Evolutionary conservation across 139 green algal species (phyloP).

Genomic region (Choricystis sp.): DNA sequence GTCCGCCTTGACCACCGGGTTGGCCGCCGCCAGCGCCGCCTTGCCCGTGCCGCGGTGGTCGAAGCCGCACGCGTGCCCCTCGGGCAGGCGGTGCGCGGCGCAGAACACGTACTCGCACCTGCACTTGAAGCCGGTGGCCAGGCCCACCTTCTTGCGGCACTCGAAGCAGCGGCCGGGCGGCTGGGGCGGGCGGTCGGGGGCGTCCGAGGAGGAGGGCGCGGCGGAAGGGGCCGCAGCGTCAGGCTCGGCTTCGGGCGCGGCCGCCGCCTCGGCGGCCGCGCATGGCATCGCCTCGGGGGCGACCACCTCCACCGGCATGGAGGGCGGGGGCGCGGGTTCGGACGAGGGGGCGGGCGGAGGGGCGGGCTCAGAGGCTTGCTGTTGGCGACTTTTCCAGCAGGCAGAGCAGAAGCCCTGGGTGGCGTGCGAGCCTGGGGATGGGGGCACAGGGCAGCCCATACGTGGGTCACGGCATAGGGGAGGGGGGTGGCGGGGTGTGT

Average conservation of each 20-base stretch:
- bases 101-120: conserved; percentile 65
- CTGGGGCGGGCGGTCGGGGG: not conserved
- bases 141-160: conserved; percentile 27
- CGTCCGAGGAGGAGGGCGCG: too few species aligned
- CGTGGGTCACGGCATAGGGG: too few species aligned
- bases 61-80: conserved; percentile 67
- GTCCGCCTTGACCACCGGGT: conserved; percentile 29
- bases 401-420: not conserved
- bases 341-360: too few species aligned
- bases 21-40: conserved; percentile 32
- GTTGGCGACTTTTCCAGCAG: not conserved
- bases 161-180: not conserved
- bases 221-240: too few species aligned
- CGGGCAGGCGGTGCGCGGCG: conserved; percentile 41
- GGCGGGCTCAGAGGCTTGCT: not conserved
- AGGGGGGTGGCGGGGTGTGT: not conserved
- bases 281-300: too few species aligned
- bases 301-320: not conserved
- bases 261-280: not conserved
- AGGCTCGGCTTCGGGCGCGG: too few species aligned
- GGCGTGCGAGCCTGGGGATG: not conserved
- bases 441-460: not conserved
- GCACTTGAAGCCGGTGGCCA: conserved; percentile 78
- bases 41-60: conserved; percentile 62
- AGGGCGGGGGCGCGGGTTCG: too few species aligned